Evolutionary conservation across 345 rosid genomes (phyloP).

Genomic region (Excoecaria cochinchinensis): DNA sequence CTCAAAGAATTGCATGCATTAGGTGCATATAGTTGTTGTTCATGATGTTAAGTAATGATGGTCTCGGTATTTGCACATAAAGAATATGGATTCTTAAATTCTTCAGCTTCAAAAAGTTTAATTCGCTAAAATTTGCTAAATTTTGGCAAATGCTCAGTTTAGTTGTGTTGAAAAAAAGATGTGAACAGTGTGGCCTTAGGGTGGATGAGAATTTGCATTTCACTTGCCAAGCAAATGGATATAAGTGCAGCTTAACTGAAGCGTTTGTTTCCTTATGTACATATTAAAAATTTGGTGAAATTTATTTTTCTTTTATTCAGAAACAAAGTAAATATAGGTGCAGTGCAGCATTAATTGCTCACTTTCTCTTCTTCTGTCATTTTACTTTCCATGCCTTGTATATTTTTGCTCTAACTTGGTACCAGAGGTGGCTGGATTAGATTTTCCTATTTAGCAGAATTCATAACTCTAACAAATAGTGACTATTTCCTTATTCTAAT

Average conservation of each 20-base stretch:
- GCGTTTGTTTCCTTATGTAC: neutral
- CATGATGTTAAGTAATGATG: neutral
- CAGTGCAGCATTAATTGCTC: neutral
- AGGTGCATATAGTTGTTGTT: neutral
- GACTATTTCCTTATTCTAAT: neutral
- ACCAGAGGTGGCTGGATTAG: neutral
- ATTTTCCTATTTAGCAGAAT: neutral
- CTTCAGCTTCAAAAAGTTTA: neutral
- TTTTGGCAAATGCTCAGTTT: neutral
- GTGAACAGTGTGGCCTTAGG: no score
- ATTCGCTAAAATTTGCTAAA: neutral
- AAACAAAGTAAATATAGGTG: neutral
- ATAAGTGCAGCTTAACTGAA: neutral
- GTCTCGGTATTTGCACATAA: neutral
- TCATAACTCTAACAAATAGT: neutral
- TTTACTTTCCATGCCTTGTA: neutral
- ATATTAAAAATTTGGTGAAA: neutral
- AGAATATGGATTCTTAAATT: neutral
- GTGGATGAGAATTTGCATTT: neutral
- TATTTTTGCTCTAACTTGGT: neutral
- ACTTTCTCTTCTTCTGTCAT: neutral
- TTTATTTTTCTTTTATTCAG: neutral
- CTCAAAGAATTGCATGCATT: neutral
- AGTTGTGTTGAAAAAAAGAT: neutral
- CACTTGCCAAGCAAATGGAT: neutral